These are phyloP conservation scores for Quercus parvula DNA, from an alignment of 306 rosid species.

Conservation along the genomic window DNA sequence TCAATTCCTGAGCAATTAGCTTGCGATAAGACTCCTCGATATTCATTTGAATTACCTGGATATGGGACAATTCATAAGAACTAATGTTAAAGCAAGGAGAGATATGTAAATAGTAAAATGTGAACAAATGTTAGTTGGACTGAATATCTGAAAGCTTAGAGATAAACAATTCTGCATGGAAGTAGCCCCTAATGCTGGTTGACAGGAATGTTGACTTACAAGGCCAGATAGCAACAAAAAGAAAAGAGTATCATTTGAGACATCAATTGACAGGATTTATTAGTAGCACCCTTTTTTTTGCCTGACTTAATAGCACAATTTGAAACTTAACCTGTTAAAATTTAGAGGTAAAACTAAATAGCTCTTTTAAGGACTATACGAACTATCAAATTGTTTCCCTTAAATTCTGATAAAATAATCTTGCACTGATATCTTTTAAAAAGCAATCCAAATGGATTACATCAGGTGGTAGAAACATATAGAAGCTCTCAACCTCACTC, in stretches of 20 bases:
- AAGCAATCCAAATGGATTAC: neutral
- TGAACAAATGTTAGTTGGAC: neutral
- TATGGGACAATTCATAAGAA: conserved; percentile 22
- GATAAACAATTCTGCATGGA: neutral
- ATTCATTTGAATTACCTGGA: conserved; percentile 88
- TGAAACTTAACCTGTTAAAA: neutral
- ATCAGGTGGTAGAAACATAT: neutral
- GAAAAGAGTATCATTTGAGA: neutral
- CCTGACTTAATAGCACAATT: neutral
- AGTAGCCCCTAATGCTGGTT: conserved; percentile 11
- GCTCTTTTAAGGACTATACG: neutral
- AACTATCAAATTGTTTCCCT: neutral
- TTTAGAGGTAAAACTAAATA: neutral
- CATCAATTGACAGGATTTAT: neutral
- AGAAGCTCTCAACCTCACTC: neutral
- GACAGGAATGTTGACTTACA: conserved; percentile 7
- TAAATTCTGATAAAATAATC: neutral
- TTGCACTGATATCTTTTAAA: neutral
- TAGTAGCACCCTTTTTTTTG: neutral
- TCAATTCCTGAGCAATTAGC: conserved; percentile 89
- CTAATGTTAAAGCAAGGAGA: conserved; percentile 9
- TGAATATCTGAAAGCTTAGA: conserved; percentile 6
- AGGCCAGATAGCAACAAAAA: neutral
- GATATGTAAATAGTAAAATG: conserved; percentile 2
- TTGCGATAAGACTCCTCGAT: conserved; percentile 79